Conservation (phyloP, 2,329 filamentous ascomycete species). For the Colletotrichum paranaense region DNA sequence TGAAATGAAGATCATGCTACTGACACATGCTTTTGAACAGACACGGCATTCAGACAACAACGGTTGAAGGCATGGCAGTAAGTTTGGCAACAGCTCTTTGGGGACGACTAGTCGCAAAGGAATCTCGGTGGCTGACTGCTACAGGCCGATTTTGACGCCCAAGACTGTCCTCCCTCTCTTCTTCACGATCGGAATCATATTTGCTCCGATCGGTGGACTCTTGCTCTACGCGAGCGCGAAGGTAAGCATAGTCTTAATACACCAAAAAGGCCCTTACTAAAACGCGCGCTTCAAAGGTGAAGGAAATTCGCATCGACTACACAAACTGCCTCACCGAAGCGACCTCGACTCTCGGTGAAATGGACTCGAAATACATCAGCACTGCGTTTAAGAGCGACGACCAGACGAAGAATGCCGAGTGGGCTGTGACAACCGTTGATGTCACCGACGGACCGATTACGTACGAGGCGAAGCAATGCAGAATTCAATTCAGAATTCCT, state of each 20-base stretch:
- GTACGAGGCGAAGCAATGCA: conserved; percentile 68
- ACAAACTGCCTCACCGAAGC: conserved; percentile 76
- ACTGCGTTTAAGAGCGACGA: conserved; percentile 77
- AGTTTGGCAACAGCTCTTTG: conserved; percentile 55
- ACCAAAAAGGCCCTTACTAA: conserved; percentile 1
- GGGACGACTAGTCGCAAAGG: not conserved
- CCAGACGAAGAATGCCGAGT: conserved; percentile 51
- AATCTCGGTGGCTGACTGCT: conserved; percentile 28
- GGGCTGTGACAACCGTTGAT: conserved; percentile 53
- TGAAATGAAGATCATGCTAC: not conserved
- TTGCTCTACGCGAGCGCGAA: conserved; percentile 86
- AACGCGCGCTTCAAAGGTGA: conserved; percentile 67
- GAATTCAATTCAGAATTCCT: conserved; percentile 81
- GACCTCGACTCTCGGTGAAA: conserved; percentile 52
- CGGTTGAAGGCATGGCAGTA: conserved; percentile 99
- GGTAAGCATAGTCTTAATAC: conserved; percentile 57
- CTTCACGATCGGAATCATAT: conserved; percentile 90
- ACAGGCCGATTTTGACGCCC: conserved; percentile 90
- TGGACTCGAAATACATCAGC: conserved; percentile 69
- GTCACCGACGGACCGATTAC: conserved; percentile 50
- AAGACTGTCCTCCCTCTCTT: conserved; percentile 94
- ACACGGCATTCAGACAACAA: conserved; percentile 97
- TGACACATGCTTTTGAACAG: conserved; percentile 55
- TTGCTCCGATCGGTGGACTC: conserved; percentile 90
- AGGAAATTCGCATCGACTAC: conserved; percentile 93